phyloP scores from a whole-genome alignment of 176 grass and related monocot species.

The Secale cereale region DNA sequence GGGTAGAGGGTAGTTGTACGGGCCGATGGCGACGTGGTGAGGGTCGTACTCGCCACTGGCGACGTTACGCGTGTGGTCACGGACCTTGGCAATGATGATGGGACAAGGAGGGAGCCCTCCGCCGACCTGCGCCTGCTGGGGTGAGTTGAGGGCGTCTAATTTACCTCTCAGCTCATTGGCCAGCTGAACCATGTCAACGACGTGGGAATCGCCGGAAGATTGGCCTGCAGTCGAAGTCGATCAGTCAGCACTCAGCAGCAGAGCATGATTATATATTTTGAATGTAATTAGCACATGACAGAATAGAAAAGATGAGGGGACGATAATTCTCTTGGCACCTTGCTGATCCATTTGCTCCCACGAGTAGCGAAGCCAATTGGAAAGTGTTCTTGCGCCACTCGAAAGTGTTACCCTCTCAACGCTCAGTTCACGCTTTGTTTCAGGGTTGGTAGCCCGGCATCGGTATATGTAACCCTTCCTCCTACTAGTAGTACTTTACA shows the following conservation, averaged over 20 bases:
- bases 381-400: too few relatives aligned
- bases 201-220: background rate
- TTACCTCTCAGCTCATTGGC: background rate
- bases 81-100: background rate
- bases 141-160: background rate
- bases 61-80: too few relatives aligned
- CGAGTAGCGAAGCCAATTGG: too few relatives aligned
- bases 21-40: conserved; percentile 10
- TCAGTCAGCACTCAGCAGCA: background rate
- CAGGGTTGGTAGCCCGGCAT: background rate
- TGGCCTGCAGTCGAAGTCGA: background rate
- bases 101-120: background rate
- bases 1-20: background rate
- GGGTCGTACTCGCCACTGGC: too few relatives aligned
- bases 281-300: background rate
- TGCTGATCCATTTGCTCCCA: background rate
- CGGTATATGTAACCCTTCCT: background rate
- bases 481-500: background rate
- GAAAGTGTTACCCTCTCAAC: background rate
- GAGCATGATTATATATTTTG: background rate
- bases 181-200: background rate
- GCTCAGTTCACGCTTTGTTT: background rate
- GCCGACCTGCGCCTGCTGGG: too few relatives aligned
- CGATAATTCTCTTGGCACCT: background rate
- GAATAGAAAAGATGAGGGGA: background rate